Evolutionary conservation across 169 alveolate genomes (phyloP).

Genomic region (Ichthyophthirius multifiliis): DNA sequence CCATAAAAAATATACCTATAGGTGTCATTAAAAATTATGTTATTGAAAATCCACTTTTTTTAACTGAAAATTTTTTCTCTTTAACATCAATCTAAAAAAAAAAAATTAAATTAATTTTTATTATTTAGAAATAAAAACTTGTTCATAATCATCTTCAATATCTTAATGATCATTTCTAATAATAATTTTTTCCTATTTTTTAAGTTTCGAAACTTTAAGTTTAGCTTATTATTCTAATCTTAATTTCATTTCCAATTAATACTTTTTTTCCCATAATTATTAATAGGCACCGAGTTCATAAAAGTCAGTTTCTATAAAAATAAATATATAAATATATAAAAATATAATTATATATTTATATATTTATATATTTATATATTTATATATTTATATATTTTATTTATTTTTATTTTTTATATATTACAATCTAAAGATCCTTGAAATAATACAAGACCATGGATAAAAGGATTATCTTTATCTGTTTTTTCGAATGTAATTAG

Average conservation of each 20-base stretch:
- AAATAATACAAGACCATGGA: slow-evolving; percentile 32
- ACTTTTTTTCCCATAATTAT: background rate
- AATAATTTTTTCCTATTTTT: slow-evolving; percentile 24
- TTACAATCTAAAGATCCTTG: slow-evolving; percentile 14
- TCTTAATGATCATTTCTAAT: slow-evolving; percentile 29
- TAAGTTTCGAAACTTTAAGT: slow-evolving; percentile 3
- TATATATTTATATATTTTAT: background rate
- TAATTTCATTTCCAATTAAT: background rate
- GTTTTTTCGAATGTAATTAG: slow-evolving; percentile 11
- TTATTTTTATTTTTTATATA: background rate
- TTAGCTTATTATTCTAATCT: background rate
- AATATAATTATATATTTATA: too few species aligned
- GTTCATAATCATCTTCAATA: background rate
- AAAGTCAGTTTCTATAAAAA: background rate
- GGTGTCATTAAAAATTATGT: background rate
- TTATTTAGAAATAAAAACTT: background rate
- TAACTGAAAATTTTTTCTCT: background rate
- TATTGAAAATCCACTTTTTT: background rate
- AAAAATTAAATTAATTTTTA: background rate
- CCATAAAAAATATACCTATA: background rate
- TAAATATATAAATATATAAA: background rate
- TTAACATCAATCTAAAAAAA: background rate
- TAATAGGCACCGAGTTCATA: background rate
- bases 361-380: background rate
- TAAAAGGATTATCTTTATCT: slow-evolving; percentile 27